Evolutionary conservation across 371 early-diverging fungal genomes (phyloP), one percentile per base, ranked within the genome.

Genomic region (Mucor circinelloides): DNA sequence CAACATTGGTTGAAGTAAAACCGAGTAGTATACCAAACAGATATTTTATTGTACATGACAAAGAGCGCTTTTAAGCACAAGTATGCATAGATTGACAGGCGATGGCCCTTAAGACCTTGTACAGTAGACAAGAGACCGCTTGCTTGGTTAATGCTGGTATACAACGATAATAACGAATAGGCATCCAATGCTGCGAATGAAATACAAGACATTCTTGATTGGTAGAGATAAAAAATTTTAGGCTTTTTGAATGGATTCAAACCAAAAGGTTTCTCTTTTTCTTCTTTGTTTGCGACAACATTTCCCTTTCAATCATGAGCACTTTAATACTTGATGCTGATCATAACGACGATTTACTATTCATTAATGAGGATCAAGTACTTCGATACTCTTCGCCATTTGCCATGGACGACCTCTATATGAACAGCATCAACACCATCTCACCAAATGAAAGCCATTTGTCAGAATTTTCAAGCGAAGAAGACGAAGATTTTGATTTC

Each of bases 381-480:
- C 46, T 28, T 56, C 52, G 32, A 52, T 64, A 64, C 13, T 17
- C 27, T 48, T 50, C 59, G 25, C 65, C 58, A 4, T 66, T 59
- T 38, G 13, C 32, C 6, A 58, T 58, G 46, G 60, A 59, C n/a
- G 66, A 58, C 21, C 32, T 57, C 2, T 59, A 59, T 19, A 30
- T 52, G 13, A 66, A 48, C 36, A 50, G 19, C 13, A 25, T 38
- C 8, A 30, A 25, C 15, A 28, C 9, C 44, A 27, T 42, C 3
- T 23, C 13, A 27, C 15, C 15, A n/a, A 42, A 44, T 15, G 54
- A 54, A 3, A 28, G 54, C 54, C 54, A 60, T 12, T 28, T 44
- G n/a, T 61, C 61, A n/a, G 61, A 65, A 12, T 64, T 59, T 50
- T 66, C 66, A 19, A 70, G 65, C 58, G 69, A 66, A 50, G 66